phyloP scores from a whole-genome alignment of 148 eudicot species.

The Cornus controversa region DNA sequence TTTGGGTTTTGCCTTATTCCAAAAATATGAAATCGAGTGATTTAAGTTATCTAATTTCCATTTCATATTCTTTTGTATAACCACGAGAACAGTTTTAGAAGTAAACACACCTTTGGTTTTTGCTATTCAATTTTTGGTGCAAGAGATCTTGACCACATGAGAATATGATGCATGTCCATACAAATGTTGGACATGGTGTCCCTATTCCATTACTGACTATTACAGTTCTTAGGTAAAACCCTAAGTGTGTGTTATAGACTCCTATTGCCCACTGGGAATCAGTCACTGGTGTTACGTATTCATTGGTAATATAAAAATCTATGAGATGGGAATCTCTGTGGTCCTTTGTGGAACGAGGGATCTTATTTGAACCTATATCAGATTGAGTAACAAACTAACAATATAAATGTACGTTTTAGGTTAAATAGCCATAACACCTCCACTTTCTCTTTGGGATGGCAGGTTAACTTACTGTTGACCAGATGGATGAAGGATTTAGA shows the following conservation, averaged over 20 bases:
- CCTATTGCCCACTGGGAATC: not conserved
- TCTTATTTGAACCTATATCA: not conserved
- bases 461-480: slow-evolving; percentile 86
- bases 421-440: not conserved
- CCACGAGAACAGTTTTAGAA: not conserved
- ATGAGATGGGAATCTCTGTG: not conserved
- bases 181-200: not conserved
- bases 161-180: not conserved
- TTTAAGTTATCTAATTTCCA: not conserved
- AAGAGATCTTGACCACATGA: not conserved
- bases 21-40: not conserved
- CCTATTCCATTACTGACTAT: not conserved
- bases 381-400: not conserved
- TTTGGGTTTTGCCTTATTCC: not conserved
- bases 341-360: not conserved
- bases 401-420: not conserved
- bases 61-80: not conserved
- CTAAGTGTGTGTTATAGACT: not conserved
- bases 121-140: not conserved
- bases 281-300: not conserved
- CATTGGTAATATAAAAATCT: not conserved
- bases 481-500: slow-evolving; percentile 99
- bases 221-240: not conserved
- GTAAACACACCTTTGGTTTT: not conserved
- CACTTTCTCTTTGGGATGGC: slow-evolving; percentile 19